Conservation (phyloP, 495 filamentous ascomycete genomes). For the Pseudevernia furfuracea region DNA sequence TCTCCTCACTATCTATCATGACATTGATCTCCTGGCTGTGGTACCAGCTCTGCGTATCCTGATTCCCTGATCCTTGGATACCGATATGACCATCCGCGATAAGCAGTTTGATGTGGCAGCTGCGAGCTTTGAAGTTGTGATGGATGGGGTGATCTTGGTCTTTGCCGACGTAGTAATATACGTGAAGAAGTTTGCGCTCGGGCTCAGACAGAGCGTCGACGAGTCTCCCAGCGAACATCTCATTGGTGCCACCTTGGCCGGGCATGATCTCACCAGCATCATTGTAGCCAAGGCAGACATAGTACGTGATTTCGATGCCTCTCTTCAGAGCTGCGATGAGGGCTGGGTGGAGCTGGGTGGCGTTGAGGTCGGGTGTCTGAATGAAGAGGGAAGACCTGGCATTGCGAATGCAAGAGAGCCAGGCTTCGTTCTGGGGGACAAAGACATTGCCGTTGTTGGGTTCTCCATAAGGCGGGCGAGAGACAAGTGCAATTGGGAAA, state of each 20-base stretch:
- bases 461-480: constrained; percentile 56
- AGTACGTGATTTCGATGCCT: constrained; percentile 58
- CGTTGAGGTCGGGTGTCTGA: constrained; percentile 69
- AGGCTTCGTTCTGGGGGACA: constrained; percentile 66
- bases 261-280: constrained; percentile 70
- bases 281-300: constrained; percentile 71
- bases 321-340: constrained; percentile 55
- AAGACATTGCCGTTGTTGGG: constrained; percentile 50
- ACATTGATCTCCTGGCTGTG: constrained; percentile 72
- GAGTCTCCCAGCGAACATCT: constrained; percentile 54
- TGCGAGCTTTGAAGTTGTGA: constrained; percentile 52
- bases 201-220: constrained; percentile 43
- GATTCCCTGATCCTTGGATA: constrained; percentile 59
- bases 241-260: constrained; percentile 68
- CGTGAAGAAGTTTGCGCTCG: constrained; percentile 44
- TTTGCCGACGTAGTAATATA: constrained; percentile 63
- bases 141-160: constrained; percentile 61
- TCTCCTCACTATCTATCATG: constrained; percentile 52
- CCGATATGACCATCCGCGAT: constrained; percentile 60
- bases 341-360: constrained; percentile 55
- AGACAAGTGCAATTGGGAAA: constrained; percentile 65
- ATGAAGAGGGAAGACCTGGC: constrained; percentile 58
- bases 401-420: constrained; percentile 59
- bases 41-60: constrained; percentile 75
- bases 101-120: constrained; percentile 70